phyloP scores from a whole-genome alignment of 2,329 filamentous ascomycete genomes.

The Capronia americana region DNA sequence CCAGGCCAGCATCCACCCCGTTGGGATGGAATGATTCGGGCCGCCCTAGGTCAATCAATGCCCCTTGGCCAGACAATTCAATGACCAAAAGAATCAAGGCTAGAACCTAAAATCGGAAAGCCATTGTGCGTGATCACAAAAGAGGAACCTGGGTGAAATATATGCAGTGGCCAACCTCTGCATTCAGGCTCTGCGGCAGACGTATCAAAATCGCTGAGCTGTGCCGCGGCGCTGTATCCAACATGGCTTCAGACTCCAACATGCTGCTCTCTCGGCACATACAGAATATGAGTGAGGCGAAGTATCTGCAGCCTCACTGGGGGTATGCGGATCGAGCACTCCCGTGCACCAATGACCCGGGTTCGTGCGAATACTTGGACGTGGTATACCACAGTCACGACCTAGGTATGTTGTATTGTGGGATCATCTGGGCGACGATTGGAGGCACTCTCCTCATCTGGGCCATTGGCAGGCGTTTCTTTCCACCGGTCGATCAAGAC shows the following conservation, averaged over 20 bases:
- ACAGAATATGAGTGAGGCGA: conserved; percentile 53
- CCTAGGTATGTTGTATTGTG: conserved; percentile 61
- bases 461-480: conserved; percentile 44
- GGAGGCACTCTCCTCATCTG: conserved; percentile 56
- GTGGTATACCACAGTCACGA: conserved; percentile 62
- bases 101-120: background rate
- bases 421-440: conserved; percentile 64
- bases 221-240: background rate
- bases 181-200: background rate
- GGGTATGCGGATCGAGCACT: conserved; percentile 61
- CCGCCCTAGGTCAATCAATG: background rate
- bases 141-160: background rate
- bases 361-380: conserved; percentile 64
- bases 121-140: background rate
- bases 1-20: background rate
- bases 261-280: conserved; percentile 46
- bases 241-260: conserved; percentile 17
- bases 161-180: background rate
- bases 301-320: conserved; percentile 58
- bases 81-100: background rate
- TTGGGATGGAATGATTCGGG: background rate
- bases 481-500: conserved; percentile 5
- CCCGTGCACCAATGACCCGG: conserved; percentile 64
- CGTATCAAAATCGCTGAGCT: background rate
- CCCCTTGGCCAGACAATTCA: background rate